Base-by-base conservation (phyloP, 345 rosid genomes). In the Brassica cretica region DNA sequence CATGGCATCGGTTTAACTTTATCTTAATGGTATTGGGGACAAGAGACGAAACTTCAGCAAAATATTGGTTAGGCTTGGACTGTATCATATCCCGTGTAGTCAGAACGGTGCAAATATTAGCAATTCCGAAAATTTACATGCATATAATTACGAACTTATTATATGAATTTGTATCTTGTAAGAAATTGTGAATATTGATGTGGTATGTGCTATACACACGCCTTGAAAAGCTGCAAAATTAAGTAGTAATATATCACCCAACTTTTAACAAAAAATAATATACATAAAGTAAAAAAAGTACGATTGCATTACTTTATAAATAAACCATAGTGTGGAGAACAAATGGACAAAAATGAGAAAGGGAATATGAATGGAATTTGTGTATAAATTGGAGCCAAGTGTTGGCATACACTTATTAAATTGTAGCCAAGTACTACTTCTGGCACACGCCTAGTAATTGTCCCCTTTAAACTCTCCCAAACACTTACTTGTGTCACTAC, bases 351-450 rank as follows among this genome's bases (percentile, higher is more conserved):
- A 68, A 74, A 35, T 49, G 53, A 32, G 53, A 8, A 12, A 51
- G 24, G 5, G 14, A 60, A 32, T 72, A 41, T 78, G 69, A 78
- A 74, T 25, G 70, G 82, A 73, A 68, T 61, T 64, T 79, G 25
- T 51, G 51, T 63, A 68, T 73, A 79, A 73, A 73, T 68, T 73
- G 70, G 64, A 68, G 74, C 73, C 81, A 78, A 78, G 77, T 78
- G 77, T 78, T 78, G 8, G 64, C 46, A 73, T 49, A 66, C 68
- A 15, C 72, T 78, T 44, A 66, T 15, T 61, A 44, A 72, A 71
- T 64, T 51, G 32, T 19, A 77, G 71, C 75, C 71, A 70, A 71
- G 76, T 78, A 65, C 60, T 29, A 59, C 30, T 59, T 0, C 55
- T 25, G 65, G 49, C 82, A 79, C 82, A 74, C 78, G 70, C 78